These are phyloP conservation scores for Immersiella caudata DNA, from an alignment of 495 filamentous ascomycete genomes.

Conservation along the genomic window DNA sequence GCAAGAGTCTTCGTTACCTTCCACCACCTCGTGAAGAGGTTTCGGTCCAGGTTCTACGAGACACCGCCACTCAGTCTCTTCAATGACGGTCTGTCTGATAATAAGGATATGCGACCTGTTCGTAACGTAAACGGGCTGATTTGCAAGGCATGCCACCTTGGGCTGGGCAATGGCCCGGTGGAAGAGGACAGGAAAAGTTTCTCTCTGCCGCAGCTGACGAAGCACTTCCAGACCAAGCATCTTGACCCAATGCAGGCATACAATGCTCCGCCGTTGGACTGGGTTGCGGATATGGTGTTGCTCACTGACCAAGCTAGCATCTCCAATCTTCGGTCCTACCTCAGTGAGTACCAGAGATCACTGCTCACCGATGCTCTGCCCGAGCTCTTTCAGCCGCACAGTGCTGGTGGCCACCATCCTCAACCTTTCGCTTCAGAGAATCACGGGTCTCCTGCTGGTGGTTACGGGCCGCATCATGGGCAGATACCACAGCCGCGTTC, in stretches of 20 bases:
- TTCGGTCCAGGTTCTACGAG: conserved; percentile 55
- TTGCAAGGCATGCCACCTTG: conserved; percentile 61
- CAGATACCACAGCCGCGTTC: background rate
- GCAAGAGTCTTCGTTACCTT: conserved; percentile 66
- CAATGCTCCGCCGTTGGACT: conserved; percentile 50
- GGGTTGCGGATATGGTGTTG: conserved; percentile 72
- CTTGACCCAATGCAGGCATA: conserved; percentile 38
- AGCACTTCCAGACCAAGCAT: conserved; percentile 69
- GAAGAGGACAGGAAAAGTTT: conserved; percentile 55
- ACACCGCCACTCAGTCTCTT: conserved; percentile 63
- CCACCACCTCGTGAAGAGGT: conserved; percentile 60
- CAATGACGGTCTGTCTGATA: conserved; percentile 65
- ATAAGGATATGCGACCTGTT: conserved; percentile 66
- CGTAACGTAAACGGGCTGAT: conserved; percentile 65
- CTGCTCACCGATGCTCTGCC: conserved; percentile 65
- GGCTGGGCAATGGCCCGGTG: conserved; percentile 37
- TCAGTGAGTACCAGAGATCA: conserved; percentile 56
- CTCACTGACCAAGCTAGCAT: conserved; percentile 59
- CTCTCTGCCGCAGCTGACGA: conserved; percentile 63
- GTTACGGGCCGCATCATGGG: background rate
- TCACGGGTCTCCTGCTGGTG: background rate
- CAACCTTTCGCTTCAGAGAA: background rate
- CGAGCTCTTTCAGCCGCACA: conserved; percentile 27
- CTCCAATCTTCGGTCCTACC: conserved; percentile 47
- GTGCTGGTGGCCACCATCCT: background rate